A percentile compares a stretch with the other conserved stretches of the same genome.
Conservation (phyloP, 345 rosid species). For the Brassica juncea region DNA sequence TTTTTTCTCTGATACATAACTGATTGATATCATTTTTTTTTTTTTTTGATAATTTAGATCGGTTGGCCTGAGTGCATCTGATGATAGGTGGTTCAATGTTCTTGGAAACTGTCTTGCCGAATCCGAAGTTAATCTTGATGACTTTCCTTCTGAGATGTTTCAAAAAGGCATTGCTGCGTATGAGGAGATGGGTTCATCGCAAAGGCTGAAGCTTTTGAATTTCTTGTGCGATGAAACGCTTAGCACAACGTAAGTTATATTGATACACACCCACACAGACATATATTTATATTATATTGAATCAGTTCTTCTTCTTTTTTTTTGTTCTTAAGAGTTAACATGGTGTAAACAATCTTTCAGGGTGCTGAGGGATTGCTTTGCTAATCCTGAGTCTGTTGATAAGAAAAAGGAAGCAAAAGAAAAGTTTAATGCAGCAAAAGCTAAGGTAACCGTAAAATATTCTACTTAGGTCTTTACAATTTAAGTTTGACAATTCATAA, state of each 20-base stretch:
- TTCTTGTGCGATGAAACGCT: slow-evolving; percentile 71
- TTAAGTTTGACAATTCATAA: neutral
- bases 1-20: neutral
- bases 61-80: slow-evolving; percentile 47
- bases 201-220: slow-evolving; percentile 59
- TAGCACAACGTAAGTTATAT: slow-evolving; percentile 56
- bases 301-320: neutral
- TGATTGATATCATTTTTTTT: slow-evolving; percentile 1
- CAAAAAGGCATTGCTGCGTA: slow-evolving; percentile 46
- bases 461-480: neutral
- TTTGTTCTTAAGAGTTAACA: neutral
- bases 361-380: slow-evolving; percentile 60
- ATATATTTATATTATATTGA: neutral
- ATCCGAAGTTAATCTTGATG: slow-evolving; percentile 42
- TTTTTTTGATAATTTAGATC: slow-evolving; percentile 45
- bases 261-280: neutral
- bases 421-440: slow-evolving; percentile 55
- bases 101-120: slow-evolving; percentile 48
- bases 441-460: slow-evolving; percentile 50
- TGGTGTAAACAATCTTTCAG: slow-evolving; percentile 21
- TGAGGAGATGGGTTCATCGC: slow-evolving; percentile 41
- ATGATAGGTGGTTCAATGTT: slow-evolving; percentile 59
- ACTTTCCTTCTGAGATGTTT: slow-evolving; percentile 42
- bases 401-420: slow-evolving; percentile 50
- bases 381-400: slow-evolving; percentile 43